Conservation (phyloP, 2,329 filamentous ascomycete genomes). For the Helminthosporium solani region DNA sequence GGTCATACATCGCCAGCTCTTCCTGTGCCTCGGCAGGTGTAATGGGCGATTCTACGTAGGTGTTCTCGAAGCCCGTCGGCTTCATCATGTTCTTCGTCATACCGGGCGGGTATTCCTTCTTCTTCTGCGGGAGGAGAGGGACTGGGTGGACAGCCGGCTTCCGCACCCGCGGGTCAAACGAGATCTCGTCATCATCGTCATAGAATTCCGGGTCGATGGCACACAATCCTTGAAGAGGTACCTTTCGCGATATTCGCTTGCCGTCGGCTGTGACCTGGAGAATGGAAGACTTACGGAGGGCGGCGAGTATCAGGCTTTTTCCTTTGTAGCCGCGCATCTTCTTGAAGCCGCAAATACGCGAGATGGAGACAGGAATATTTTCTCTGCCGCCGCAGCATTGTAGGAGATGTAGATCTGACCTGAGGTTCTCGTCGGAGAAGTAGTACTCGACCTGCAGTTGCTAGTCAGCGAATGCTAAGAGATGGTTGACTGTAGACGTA, state of each 20-base stretch:
- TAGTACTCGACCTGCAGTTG: conserved; percentile 49
- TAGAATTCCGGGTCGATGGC: conserved; percentile 31
- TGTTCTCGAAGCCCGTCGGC: conserved; percentile 60
- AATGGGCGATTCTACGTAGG: conserved; percentile 76
- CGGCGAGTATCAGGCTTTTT: conserved; percentile 38
- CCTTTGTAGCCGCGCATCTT: conserved; percentile 51
- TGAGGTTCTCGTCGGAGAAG: conserved; percentile 52
- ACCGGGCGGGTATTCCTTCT: conserved; percentile 32
- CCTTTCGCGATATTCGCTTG: conserved; percentile 46
- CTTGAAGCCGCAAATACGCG: conserved; percentile 46
- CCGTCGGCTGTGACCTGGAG: conserved; percentile 46
- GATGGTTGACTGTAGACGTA: conserved; percentile 7
- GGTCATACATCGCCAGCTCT: conserved; percentile 68
- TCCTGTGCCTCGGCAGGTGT: conserved; percentile 67
- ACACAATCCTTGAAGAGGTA: conserved; percentile 39
- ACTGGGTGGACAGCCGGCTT: conserved; percentile 27
- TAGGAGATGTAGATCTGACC: conserved; percentile 46
- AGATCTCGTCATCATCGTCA: conserved; percentile 28
- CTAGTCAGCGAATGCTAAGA: conserved; percentile 3
- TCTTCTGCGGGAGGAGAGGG: conserved; percentile 27
- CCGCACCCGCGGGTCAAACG: conserved; percentile 30
- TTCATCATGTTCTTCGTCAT: conserved; percentile 46
- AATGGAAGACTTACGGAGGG: conserved; percentile 45
- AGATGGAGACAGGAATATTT: conserved; percentile 47
- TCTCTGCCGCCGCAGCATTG: conserved; percentile 43